Conservation (phyloP, 257 asterid species). For the Solanum corneliomulleri region DNA sequence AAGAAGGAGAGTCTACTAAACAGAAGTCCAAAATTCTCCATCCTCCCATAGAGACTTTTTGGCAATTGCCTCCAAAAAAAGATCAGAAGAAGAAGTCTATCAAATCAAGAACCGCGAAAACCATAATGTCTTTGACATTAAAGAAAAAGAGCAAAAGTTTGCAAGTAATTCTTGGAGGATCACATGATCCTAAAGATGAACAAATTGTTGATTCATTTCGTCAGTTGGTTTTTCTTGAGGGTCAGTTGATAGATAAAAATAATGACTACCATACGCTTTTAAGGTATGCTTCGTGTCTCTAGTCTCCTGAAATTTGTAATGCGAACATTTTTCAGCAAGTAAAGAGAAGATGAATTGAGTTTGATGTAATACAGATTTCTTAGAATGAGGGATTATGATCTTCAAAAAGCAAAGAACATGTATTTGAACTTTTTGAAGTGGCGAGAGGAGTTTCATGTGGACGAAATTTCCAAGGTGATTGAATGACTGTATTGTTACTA, state of each 20-base stretch:
- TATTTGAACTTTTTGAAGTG: conserved; percentile 49
- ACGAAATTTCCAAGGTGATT: conserved; percentile 34
- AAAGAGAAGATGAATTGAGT: not conserved
- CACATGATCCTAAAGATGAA: conserved; percentile 41
- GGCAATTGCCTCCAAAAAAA: conserved; percentile 26
- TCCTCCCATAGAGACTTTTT: conserved; percentile 46
- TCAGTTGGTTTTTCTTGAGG: conserved; percentile 38
- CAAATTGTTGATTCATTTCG: conserved; percentile 43
- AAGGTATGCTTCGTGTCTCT: conserved; percentile 19
- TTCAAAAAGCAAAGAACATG: conserved; percentile 42
- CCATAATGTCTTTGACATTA: conserved; percentile 21
- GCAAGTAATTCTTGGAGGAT: conserved; percentile 28
- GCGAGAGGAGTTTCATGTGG: conserved; percentile 58
- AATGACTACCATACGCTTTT: conserved; percentile 61
- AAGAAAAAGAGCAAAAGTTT: conserved; percentile 27
- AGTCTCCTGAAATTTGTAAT: not conserved
- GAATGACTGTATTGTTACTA: not conserved
- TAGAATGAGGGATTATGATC: conserved; percentile 59
- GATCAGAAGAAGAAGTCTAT: conserved; percentile 1
- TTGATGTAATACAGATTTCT: conserved; percentile 44
- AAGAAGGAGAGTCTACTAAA: conserved; percentile 9
- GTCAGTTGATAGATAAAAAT: conserved; percentile 19
- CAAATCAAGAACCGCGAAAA: conserved; percentile 3
- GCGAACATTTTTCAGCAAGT: not conserved
- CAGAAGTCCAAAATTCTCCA: conserved; percentile 11